phyloP scores from a whole-genome alignment of 768 basidiomycete species.

The Phaeolepiota aurea region DNA sequence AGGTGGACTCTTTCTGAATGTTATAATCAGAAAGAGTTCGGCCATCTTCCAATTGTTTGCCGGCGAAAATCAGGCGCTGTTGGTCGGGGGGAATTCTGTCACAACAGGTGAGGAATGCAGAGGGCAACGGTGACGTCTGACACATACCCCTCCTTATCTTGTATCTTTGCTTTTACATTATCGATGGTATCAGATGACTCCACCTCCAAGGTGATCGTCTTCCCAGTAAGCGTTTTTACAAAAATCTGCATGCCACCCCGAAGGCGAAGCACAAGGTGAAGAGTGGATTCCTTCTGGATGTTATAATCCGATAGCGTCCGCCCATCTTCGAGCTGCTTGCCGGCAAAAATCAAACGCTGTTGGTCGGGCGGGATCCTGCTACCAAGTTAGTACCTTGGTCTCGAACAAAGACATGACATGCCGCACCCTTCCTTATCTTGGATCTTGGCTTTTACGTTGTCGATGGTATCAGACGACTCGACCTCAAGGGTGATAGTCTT shows the following conservation, averaged over 20 bases:
- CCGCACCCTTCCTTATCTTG: conserved; percentile 81
- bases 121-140: background rate
- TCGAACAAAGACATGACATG: background rate
- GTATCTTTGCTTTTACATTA: conserved; percentile 77
- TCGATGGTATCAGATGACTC: conserved; percentile 74
- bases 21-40: conserved; percentile 86
- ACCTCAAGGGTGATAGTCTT: conserved; percentile 77
- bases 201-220: conserved; percentile 87
- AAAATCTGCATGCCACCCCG: conserved; percentile 73
- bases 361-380: conserved; percentile 67
- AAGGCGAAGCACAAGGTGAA: conserved; percentile 44
- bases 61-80: conserved; percentile 93
- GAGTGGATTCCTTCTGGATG: conserved; percentile 57
- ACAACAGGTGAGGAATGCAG: background rate
- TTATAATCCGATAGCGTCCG: conserved; percentile 65
- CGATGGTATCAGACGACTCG: conserved; percentile 63
- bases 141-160: conserved; percentile 67
- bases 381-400: conserved; percentile 6
- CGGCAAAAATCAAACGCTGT: conserved; percentile 74
- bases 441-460: conserved; percentile 75
- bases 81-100: conserved; percentile 75
- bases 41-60: conserved; percentile 93
- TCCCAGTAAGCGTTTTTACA: conserved; percentile 82
- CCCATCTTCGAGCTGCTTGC: conserved; percentile 81
- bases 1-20: conserved; percentile 93